Evolutionary conservation across 176 grass and related monocot genomes (phyloP), one percentile per base, ranked within the genome.

Genomic region (Leersia perrieri): DNA sequence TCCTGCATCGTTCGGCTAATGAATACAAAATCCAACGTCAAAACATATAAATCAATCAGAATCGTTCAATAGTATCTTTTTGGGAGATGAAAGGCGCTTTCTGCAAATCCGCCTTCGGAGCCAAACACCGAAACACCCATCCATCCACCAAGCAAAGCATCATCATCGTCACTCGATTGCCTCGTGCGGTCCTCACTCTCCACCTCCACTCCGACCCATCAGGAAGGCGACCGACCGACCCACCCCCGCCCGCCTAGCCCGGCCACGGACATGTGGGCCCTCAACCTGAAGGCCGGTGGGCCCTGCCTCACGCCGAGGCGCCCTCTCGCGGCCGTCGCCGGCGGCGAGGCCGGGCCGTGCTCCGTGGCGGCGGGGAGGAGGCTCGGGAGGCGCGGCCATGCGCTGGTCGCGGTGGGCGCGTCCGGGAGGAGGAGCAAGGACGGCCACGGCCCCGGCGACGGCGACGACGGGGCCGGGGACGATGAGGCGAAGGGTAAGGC

Each of bases 271-370:
- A 82, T 88, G 88, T 88, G 88, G 87, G 76, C 87, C 75, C 90
- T 97, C 85, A 91, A 81, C 60, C 41, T 74, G 34, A 97, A 89
- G 89, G 66, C 75, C 25, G 84, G 75, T 9, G 84, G 89, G 23
- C 66, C 84, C 49, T 87, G 71, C n/a, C 72, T 87, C 64, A 83
- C 83, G 35, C 82, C 78, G 69, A 62, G 80, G 8, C 66, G 64
- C 49, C 70, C 78, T n/a, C n/a, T n/a, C n/a, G n/a, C n/a, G n/a
- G n/a, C n/a, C n/a, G n/a, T 63, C 44, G 26, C 71, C 73, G 53
- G 5, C 62, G 55, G 82, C 73, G 77, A 51, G 85, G 6, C 61
- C 6, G 53, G 45, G 4, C 33, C 38, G 47, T 70, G 22, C 0
- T n/a, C 53, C 53, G 53, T 49, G 36, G 57, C 42, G 5, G 73